Evolutionary conservation across 1,284 basidiomycete species (phyloP), one percentile per base, ranked within the genome.

Genomic region (Ceratobasidium sp.): DNA sequence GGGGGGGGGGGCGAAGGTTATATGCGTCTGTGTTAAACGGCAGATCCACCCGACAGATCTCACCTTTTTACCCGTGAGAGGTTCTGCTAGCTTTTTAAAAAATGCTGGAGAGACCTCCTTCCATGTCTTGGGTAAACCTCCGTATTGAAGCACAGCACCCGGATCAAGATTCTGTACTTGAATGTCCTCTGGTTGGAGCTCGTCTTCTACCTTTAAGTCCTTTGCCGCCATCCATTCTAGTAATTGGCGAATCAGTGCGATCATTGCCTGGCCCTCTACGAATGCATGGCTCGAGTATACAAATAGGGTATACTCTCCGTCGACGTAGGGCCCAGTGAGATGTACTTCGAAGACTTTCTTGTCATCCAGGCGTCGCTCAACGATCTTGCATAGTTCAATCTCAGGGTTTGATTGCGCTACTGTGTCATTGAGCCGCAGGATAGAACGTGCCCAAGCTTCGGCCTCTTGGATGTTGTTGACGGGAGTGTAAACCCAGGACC

Each of bases 401-500:
- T 69, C 65, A 14, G 65, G 52, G 41, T 55, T 52, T 41, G 45
- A 48, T 21, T 41, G 52, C 16, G 21, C 12, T 9, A 14, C 34
- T 1, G 1, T 57, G 14, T 36, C n/a, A 10, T 55, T 57, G 10
- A 57, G 3, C 3, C 10, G 23, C 32, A 69, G 14, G 16, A 32
- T 14, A 2, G 26, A 32, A 21, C 16, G 39, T 8, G 52, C 65
- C 65, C 65, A 69, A 5, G 18, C 39, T 55, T 55, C 21, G 36
- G 65, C 65, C 30, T 55, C 50, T 28, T 39, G 32, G 16, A 39
- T 28, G 53, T 23, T 46, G 18, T 36, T n/a, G 23, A 69, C 10
- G 14, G 65, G 65, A 16, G 39, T 34, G 26, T 69, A 69, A 12
- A 57, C 65, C 65, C 65, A 69, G 12, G 65, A 69, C 9, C 65